Base-by-base conservation (phyloP, 2,329 filamentous ascomycete species). In the Monosporascus ibericus region DNA sequence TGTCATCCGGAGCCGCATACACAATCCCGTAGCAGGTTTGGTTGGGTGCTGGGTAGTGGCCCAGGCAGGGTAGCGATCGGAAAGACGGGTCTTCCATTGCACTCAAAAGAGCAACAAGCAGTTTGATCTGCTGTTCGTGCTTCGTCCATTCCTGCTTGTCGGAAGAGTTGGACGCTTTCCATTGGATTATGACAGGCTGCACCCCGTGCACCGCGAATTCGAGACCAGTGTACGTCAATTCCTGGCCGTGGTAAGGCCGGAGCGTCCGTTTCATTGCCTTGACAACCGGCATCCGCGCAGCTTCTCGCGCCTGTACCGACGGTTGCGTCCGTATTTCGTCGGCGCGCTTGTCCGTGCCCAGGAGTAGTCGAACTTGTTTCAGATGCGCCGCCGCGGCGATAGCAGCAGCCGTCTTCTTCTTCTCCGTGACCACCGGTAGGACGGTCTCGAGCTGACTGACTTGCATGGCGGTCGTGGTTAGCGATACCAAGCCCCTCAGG, bases 381-480 rank as follows among this genome's bases (percentile, higher is more conserved):
- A 58, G 40, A 47, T 55, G 57, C 9, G 56, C 56, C n/a, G 59
- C 58, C 6, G 58, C 59, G 11, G 53, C 57, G 24, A 62, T 61
- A 4, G 54, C 44, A 20, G 22, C 22, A 22, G 22, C 22, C 38
- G 36, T 38, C 20, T 15, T 15, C 44, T 38, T 22, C 37, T 48
- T 27, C 38, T 39, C 9, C 47, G 20, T 8, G 42, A 44, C n/a
- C 38, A 27, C 14, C 46, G 47, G 9, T 49, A 57, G 27, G 9
- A 60, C 24, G 9, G 56, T 51, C 37, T 52, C 55, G 27, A 60
- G 54, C 50, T 60, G 55, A 27, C 54, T 54, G n/a, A 51, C 55
- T 30, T 59, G 57, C 15, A 44, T 24, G 27, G 55, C 54, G 14
- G 58, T 58, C 3, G 54, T 50, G 18, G 49, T 54, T 14, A 60